Percentiles rank a stretch among this genome's conserved stretches.
Conservation (phyloP, 2,329 filamentous ascomycete species). For the Aspergillaceae sp. region DNA sequence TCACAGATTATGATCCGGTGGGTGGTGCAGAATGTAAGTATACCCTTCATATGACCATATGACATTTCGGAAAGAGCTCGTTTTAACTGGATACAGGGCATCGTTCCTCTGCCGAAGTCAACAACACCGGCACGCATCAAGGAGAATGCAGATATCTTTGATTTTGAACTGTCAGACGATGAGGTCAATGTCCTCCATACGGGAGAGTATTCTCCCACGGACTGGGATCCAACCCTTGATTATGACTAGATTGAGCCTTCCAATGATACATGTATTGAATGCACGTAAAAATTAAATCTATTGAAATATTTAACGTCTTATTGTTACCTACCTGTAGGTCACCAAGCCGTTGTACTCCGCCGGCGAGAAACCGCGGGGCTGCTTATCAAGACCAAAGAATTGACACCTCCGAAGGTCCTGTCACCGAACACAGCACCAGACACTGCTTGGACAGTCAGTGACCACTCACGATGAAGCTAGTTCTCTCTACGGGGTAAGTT, state of each 20-base stretch:
- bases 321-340: no score
- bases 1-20: slow-evolving; percentile 71
- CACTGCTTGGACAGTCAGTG: background rate
- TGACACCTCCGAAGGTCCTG: no score
- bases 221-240: slow-evolving; percentile 48
- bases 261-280: no score
- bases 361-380: slow-evolving; percentile 16
- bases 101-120: slow-evolving; percentile 56
- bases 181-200: slow-evolving; percentile 52
- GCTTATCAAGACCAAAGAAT: slow-evolving; percentile 15
- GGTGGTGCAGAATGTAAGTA: slow-evolving; percentile 66
- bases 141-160: slow-evolving; percentile 52
- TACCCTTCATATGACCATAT: slow-evolving; percentile 16
- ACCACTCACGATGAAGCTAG: slow-evolving; percentile 59
- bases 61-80: no score
- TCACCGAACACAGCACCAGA: background rate
- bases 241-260: slow-evolving; percentile 13
- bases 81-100: slow-evolving; percentile 36
- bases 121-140: slow-evolving; percentile 51
- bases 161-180: slow-evolving; percentile 50
- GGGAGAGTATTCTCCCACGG: slow-evolving; percentile 48
- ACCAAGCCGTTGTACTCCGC: background rate
- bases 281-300: no score
- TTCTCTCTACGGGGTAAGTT: slow-evolving; percentile 76
- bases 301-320: no score